A percentile compares a stretch with the other conserved stretches of the same genome.
phyloP scores from a whole-genome alignment of 2,329 filamentous ascomycete species.

The Drechslera avenae region DNA sequence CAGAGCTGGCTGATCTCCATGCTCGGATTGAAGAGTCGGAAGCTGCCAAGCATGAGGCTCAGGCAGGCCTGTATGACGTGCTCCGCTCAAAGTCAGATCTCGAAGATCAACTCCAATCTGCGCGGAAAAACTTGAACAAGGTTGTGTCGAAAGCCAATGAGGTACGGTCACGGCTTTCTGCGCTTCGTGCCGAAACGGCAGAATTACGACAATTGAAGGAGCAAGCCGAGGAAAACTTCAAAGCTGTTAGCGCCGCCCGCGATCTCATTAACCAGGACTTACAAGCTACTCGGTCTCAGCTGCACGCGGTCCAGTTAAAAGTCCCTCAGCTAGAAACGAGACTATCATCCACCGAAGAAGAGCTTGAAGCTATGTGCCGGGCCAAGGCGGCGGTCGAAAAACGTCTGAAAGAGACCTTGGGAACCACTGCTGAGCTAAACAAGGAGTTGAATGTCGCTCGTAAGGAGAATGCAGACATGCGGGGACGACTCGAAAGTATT shows the following conservation, averaged over 20 bases:
- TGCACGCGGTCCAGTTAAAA: conserved; percentile 19
- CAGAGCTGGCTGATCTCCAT: conserved; percentile 17
- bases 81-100: conserved; percentile 6
- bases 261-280: conserved; percentile 22
- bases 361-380: conserved; percentile 22
- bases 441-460: conserved; percentile 24
- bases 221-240: conserved; percentile 25
- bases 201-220: conserved; percentile 23
- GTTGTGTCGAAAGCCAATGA: conserved; percentile 16
- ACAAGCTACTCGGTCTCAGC: conserved; percentile 18
- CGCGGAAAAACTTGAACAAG: conserved; percentile 15
- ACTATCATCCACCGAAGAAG: conserved; percentile 23
- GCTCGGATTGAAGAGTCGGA: conserved; percentile 9
- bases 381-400: conserved; percentile 21
- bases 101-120: conserved; percentile 13
- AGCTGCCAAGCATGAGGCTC: conserved; percentile 11
- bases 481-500: conserved; percentile 14
- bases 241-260: conserved; percentile 18
- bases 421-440: conserved; percentile 25
- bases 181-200: conserved; percentile 24
- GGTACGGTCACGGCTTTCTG: conserved; percentile 17
- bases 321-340: conserved; percentile 11
- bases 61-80: conserved; percentile 13
- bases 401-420: conserved; percentile 19
- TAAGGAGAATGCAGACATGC: conserved; percentile 13